Evolutionary conservation across 257 asterid genomes (phyloP).

Genomic region (Lavandula angustifolia): DNA sequence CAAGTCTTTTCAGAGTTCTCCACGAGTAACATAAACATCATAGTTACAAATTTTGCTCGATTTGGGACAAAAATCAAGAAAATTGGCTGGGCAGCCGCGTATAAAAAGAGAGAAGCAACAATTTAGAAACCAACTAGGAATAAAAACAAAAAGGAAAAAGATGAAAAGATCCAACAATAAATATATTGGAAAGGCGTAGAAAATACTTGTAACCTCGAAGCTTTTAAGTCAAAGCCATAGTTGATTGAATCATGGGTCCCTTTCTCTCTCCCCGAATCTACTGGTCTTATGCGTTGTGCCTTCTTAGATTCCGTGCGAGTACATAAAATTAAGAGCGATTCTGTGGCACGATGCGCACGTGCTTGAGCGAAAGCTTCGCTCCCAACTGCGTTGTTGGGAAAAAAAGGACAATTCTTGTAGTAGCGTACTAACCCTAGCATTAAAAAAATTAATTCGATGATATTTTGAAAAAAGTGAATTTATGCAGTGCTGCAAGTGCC

Average conservation of each 20-base stretch:
- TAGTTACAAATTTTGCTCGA: constrained; percentile 2
- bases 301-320: constrained; percentile 32
- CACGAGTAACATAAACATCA: constrained; percentile 22
- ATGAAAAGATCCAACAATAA: background rate
- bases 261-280: constrained; percentile 30
- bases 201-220: constrained; percentile 27
- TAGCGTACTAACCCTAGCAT: background rate
- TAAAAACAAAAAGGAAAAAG: background rate
- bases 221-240: constrained; percentile 35
- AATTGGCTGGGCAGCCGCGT: background rate
- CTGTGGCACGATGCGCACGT: constrained; percentile 23
- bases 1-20: background rate
- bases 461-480: no score
- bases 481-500: no score
- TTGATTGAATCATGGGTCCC: constrained; percentile 25
- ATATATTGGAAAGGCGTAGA: constrained; percentile 29
- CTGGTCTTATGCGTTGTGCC: constrained; percentile 34
- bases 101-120: background rate
- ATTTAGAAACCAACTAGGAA: background rate
- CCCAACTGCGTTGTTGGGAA: background rate
- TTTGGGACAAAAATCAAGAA: constrained; percentile 30
- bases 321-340: background rate
- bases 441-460: no score
- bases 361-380: constrained; percentile 9
- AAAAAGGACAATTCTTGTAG: background rate